Base-by-base conservation (phyloP, 768 basidiomycete genomes). In the Lanmaoa rubissima region DNA sequence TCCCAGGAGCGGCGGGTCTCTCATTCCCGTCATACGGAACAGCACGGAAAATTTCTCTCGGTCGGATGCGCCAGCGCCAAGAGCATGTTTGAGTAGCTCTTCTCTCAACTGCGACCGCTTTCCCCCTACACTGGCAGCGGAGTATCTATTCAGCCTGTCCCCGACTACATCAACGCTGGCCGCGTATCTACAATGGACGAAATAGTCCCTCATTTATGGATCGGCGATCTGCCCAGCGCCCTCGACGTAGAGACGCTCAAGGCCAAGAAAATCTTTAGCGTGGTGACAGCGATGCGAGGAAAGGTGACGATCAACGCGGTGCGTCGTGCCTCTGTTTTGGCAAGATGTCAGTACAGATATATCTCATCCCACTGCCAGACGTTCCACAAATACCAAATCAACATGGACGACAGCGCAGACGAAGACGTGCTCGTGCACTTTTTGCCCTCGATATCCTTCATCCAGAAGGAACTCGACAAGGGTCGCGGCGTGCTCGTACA, bases 401-500 rank as follows among this genome's bases (percentile, higher is more conserved):
- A 83, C 48, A 78, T 94, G 42, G 88, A 92, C 64, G 87, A 93
- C 58, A 82, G 82, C 10, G 79, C 83, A 45, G 86, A 88, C 48
- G 84, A 83, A 36, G 93, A 97, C 67, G 79, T 94, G 26, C 79
- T 96, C 21, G 78, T 82, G 4, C 90, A 94, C 64, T 78, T 97
- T 57, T 74, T 92, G 12, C 83, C 88, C 1, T 83, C 87, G 3
- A 91, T 94, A 53, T 82, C 86, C 5, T 94, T 94, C 74, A 94
- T 97, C 44, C 80, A 90, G 59, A 79, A 81, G 13, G 89, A 94
- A 62, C 72, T 94, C 3, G 81, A 86, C 68, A 89, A 88, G 64
- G 85, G 82, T 0, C 75, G 86, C 32, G 87, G 88, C 1, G 87
- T 98, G 2, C 75, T 96, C 19, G 90, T 97, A 0, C 94, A 97